Evolutionary conservation across 306 rosid genomes (phyloP), one percentile per base, ranked within the genome.

Genomic region (Fragaria vesca): DNA sequence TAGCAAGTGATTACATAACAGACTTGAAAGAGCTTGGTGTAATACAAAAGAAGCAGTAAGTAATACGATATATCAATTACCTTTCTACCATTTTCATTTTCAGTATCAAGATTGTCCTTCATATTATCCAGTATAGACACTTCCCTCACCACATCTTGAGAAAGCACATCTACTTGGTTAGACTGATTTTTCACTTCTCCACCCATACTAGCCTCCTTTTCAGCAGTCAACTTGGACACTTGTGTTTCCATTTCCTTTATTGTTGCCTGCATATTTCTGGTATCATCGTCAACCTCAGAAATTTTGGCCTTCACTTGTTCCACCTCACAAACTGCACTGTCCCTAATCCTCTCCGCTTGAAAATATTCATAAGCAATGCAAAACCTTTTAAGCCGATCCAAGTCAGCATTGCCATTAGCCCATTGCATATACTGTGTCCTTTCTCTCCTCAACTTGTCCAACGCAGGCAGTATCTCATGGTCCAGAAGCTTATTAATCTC

Each of bases 401-500:
- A 88, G 47, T 95, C 99, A 20, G 99, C 93, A 81, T 87, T 91
- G 30, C 99, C 97, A 87, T 93, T 95, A 26, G 99, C 93, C 99
- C 97, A 95, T 73, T 92, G 97, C 99, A 95, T 95, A 78, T 95
- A 93, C 70, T 93, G 99, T 5, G 85, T 85, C 85, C 95, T 85
- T 88, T 95, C 99, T 84, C 87, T 92, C 88, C 99, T 89, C 74
- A 95, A 85, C 88, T 93, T 95, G 85, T 95, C 99, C 82, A 95
- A 83, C 43, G 99, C 99, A 78, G 97, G 99, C 81, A 95, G 81
- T 89, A 93, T 95, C 83, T 95, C 99, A 80, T 84, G 91, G 77
- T 95, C 99, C 77, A 95, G 99, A 85, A 95, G 99, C 69, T 86
- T 95, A 88, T 95, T 91, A 38, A 95, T 95, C 87, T 93, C 99